phyloP scores from a whole-genome alignment of 176 grass and related monocot species.

The Poa annua region DNA sequence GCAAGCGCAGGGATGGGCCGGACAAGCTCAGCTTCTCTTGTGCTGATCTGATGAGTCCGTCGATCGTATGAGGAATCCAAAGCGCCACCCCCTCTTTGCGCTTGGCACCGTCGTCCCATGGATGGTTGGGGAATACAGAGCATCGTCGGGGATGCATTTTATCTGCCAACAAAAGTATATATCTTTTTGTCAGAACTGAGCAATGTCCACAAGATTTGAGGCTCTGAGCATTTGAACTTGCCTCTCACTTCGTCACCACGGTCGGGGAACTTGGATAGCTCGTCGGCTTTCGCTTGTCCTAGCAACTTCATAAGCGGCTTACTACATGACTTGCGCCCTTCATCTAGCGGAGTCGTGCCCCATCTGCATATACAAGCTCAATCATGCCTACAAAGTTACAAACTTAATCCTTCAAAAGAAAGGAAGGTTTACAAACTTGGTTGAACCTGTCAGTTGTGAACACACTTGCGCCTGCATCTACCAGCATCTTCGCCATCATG shows the following conservation, averaged over 20 bases:
- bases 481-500: slow-evolving; percentile 72
- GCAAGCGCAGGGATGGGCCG: slow-evolving; percentile 45
- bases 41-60: slow-evolving; percentile 61
- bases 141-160: slow-evolving; percentile 71
- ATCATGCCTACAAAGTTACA: background rate
- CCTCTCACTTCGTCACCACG: slow-evolving; percentile 65
- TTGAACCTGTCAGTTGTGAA: slow-evolving; percentile 74
- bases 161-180: slow-evolving; percentile 33
- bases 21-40: slow-evolving; percentile 63
- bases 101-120: slow-evolving; percentile 53
- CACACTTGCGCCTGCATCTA: slow-evolving; percentile 85
- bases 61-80: slow-evolving; percentile 82
- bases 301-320: slow-evolving; percentile 61
- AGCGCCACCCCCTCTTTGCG: slow-evolving; percentile 71
- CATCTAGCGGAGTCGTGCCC: slow-evolving; percentile 84
- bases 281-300: slow-evolving; percentile 60
- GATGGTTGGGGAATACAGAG: slow-evolving; percentile 84
- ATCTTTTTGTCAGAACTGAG: background rate
- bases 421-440: too few species aligned
- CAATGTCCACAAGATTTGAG: background rate
- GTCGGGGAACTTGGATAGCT: slow-evolving; percentile 68
- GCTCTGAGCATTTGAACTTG: background rate
- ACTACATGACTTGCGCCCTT: slow-evolving; percentile 72
- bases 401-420: background rate
- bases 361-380: slow-evolving; percentile 53